These are phyloP conservation scores for Penicillium simplicissimum DNA, from an alignment of 495 filamentous ascomycete genomes.

Conservation along the genomic window DNA sequence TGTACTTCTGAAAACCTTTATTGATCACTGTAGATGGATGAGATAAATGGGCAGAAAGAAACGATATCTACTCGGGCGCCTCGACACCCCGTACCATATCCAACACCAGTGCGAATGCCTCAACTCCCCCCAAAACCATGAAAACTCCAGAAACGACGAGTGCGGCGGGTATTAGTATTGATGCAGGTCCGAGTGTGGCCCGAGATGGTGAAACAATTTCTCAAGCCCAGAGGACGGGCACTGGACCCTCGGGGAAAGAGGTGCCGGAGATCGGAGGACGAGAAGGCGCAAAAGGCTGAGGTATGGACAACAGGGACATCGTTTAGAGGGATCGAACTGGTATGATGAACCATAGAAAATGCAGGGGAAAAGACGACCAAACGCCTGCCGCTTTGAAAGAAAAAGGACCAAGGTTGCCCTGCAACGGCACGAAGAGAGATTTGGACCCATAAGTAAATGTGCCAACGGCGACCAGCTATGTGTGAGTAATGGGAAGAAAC, in stretches of 20 bases:
- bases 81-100: not conserved
- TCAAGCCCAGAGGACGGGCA: not conserved
- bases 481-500: conserved; percentile 2
- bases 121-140: not conserved
- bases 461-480: conserved; percentile 11
- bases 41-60: not conserved
- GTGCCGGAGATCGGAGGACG: conserved; percentile 13
- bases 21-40: conserved; percentile 1
- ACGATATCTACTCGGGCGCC: conserved; percentile 12
- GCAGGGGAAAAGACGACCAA: not conserved
- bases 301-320: conserved; percentile 11
- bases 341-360: not conserved
- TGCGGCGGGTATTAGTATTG: conserved; percentile 23
- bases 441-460: not conserved
- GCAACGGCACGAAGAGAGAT: not conserved
- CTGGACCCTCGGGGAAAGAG: not conserved
- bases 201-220: not conserved
- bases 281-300: conserved; percentile 6
- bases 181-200: not conserved
- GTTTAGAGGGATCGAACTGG: not conserved
- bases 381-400: conserved; percentile 19
- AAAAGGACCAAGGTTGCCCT: conserved; percentile 1
- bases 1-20: not conserved
- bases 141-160: conserved; percentile 1
- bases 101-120: not conserved